Evolutionary conservation across 2,329 filamentous ascomycete genomes (phyloP), one percentile per base, ranked within the genome.

Genomic region (Arthrinium phaeospermum): DNA sequence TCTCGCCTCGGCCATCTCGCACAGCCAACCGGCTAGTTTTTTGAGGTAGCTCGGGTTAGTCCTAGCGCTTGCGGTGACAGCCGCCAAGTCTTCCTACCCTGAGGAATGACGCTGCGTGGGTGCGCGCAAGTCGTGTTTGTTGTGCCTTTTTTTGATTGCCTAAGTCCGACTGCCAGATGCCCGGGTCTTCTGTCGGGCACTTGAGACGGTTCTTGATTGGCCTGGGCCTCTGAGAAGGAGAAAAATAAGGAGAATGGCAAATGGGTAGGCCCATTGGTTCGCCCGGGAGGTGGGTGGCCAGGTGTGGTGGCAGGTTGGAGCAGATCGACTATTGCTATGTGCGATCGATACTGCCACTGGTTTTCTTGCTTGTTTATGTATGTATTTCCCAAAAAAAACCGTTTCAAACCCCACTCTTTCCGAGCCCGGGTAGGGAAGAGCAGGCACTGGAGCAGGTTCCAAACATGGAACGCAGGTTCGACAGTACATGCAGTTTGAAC

Each of bases 1-100:
- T 64, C 57, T 64, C 57, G 57, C 57, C 57, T n/a, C 57, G 57
- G 22, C 57, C 57, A 30, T 64, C 57, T 64, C 57, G 57, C 57
- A 64, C 57, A 64, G 57, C 57, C 57, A 41, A 64, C 57, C 57
- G 57, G 22, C 57, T 64, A 64, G 57, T 24, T 61, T 64, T 4
- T 12, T 5, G n/a, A 51, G 49, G 49, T 51, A 27, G 49, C n/a
- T 51, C 49, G 12, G 49, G 10, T 24, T 22, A 51, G 34, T 64
- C 57, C 30, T 64, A 64, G 57, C 34, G 34, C n/a, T 41, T 12
- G 37, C 57, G 34, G 57, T 34, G 57, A 64, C 57, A 64, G 57
- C 57, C 57, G 57, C 34, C 57, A 64, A 64, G 57, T 22, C 57
- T n/a, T 41, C n/a, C 57, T n/a, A 64, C 34, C 57, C n/a, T 64